Evolutionary conservation across 1,139 yeast genomes (phyloP).

Genomic region (Arxiozyma bovina): DNA sequence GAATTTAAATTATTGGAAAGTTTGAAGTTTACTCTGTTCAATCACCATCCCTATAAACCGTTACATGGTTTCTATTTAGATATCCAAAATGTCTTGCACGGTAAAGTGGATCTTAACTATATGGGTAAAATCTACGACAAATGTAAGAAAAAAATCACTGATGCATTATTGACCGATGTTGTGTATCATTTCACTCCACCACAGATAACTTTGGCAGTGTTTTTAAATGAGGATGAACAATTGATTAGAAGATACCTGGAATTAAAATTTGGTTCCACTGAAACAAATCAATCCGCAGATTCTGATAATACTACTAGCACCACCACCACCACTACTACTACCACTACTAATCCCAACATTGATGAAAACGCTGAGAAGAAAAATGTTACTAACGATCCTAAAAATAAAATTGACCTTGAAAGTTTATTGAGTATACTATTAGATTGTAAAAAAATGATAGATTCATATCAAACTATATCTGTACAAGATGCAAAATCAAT

Average conservation of each 20-base stretch:
- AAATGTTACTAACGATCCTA: slow-evolving; percentile 8
- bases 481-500: slow-evolving; percentile 54
- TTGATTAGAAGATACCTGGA: slow-evolving; percentile 58
- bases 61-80: slow-evolving; percentile 89
- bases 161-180: slow-evolving; percentile 65
- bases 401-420: slow-evolving; percentile 32
- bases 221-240: slow-evolving; percentile 57
- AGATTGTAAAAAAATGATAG: slow-evolving; percentile 43
- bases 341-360: not conserved
- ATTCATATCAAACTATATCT: slow-evolving; percentile 38
- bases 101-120: slow-evolving; percentile 30
- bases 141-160: slow-evolving; percentile 57
- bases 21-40: slow-evolving; percentile 67
- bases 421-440: slow-evolving; percentile 39
- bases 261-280: slow-evolving; percentile 38
- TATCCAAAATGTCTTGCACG: slow-evolving; percentile 55
- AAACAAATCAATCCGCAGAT: slow-evolving; percentile 14
- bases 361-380: slow-evolving; percentile 11
- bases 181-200: slow-evolving; percentile 81
- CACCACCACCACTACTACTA: too few relatives aligned
- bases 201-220: slow-evolving; percentile 84
- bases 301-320: too few relatives aligned
- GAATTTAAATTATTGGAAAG: slow-evolving; percentile 73
- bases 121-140: slow-evolving; percentile 50
- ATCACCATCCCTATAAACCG: slow-evolving; percentile 83